Percentiles rank a stretch among this genome's conserved stretches.
phyloP scores from a whole-genome alignment of 73 alveolate species.

The Stentor coeruleus region DNA sequence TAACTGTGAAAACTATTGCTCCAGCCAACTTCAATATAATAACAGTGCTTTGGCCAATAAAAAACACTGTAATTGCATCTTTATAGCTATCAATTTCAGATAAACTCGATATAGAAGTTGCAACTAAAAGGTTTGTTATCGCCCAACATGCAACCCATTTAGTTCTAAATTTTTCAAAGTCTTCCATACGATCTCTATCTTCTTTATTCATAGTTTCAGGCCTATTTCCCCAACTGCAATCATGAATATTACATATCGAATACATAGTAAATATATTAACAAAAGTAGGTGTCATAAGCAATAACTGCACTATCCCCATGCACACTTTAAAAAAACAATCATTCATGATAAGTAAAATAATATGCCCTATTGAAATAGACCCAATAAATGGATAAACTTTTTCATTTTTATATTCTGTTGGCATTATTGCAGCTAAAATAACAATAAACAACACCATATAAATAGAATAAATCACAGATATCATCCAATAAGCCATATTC shows the following conservation, averaged over 20 bases:
- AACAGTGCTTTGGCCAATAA: too few relatives aligned
- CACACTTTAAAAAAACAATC: neutral
- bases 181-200: too few relatives aligned
- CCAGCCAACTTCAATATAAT: too few relatives aligned
- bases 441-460: neutral
- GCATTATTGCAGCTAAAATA: neutral
- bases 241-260: slow-evolving; percentile 29
- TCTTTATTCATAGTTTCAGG: too few relatives aligned
- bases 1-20: too few relatives aligned
- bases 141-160: too few relatives aligned
- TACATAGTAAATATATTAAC: slow-evolving; percentile 14
- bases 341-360: neutral
- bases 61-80: too few relatives aligned
- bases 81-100: too few relatives aligned
- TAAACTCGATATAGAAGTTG: too few relatives aligned
- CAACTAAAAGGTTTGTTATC: too few relatives aligned
- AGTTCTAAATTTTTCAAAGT: too few relatives aligned
- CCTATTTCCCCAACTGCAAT: neutral
- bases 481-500: neutral
- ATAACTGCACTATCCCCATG: neutral
- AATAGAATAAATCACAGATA: neutral
- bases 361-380: too few relatives aligned
- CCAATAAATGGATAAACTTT: neutral
- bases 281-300: neutral
- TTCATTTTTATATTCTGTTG: neutral